phyloP scores from a whole-genome alignment of 257 asterid genomes.

The Nicotiana noctiflora region DNA sequence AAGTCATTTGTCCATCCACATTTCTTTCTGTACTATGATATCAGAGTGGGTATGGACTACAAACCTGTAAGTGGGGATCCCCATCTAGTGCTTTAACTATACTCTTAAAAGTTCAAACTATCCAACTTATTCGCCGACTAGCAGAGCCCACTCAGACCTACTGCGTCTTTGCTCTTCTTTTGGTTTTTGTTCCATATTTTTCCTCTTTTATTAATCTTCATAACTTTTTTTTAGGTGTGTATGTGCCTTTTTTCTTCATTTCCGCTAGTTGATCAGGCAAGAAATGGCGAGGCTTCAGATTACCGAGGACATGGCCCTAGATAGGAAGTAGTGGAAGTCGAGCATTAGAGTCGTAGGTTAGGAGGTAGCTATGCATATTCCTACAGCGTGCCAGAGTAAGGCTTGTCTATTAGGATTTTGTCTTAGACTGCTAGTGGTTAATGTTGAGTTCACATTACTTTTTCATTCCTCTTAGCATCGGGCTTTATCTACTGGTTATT shows the following conservation, averaged over 20 bases:
- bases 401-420: too few relatives aligned
- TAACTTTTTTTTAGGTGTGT: background rate
- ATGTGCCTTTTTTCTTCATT: background rate
- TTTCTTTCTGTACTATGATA: background rate
- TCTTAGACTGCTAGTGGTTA: too few relatives aligned
- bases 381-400: too few relatives aligned
- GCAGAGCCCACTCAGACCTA: background rate
- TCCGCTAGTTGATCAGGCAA: background rate
- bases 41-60: background rate
- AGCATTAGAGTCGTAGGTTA: too few relatives aligned
- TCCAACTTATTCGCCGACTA: conserved; percentile 6
- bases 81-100: background rate
- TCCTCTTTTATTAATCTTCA: background rate
- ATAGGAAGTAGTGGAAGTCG: too few relatives aligned
- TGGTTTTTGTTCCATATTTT: background rate
- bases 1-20: background rate
- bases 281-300: too few relatives aligned
- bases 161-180: background rate
- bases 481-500: too few relatives aligned
- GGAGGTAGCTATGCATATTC: too few relatives aligned
- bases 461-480: too few relatives aligned
- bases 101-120: background rate
- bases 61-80: background rate
- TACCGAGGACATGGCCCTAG: too few relatives aligned
- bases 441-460: too few relatives aligned